These are phyloP conservation scores for Nakazawaea populi DNA, from an alignment of 805 yeast genomes.

Conservation along the genomic window DNA sequence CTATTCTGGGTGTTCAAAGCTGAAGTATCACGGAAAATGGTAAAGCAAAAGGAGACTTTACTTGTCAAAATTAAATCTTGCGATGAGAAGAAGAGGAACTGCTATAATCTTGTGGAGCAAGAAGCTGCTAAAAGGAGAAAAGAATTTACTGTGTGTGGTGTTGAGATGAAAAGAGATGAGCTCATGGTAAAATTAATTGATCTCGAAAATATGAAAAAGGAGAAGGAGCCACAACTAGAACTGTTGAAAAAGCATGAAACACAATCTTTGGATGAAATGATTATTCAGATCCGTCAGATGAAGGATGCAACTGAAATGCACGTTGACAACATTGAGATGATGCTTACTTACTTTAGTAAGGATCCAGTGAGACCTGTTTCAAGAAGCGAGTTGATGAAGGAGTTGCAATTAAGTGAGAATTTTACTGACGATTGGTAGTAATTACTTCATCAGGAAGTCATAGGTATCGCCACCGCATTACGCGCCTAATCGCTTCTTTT, in stretches of 20 bases:
- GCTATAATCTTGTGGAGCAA: constrained; percentile 6
- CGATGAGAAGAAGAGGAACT: constrained; percentile 8
- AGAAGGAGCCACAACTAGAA: not conserved
- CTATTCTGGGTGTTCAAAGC: constrained; percentile 45
- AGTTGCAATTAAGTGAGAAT: not conserved
- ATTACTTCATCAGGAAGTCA: not conserved
- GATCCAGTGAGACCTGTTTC: not conserved
- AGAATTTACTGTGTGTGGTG: not conserved
- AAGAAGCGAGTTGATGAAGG: not conserved
- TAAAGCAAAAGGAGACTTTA: constrained; percentile 11
- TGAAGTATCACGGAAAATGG: constrained; percentile 15
- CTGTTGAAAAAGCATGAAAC: constrained; percentile 5
- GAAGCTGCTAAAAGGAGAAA: no score
- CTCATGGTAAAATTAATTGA: not conserved
- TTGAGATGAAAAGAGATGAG: not conserved
- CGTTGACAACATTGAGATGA: constrained; percentile 1
- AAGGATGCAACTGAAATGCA: not conserved
- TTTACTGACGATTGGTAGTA: not conserved
- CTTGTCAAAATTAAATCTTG: constrained; percentile 15
- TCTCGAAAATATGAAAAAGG: not conserved
- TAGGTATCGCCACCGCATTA: not conserved
- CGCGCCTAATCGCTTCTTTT: not conserved
- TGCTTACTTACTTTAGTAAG: not conserved
- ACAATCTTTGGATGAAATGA: not conserved
- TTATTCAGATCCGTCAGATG: not conserved